Base-by-base conservation (phyloP, 306 rosid genomes). In the Senna siamea region DNA sequence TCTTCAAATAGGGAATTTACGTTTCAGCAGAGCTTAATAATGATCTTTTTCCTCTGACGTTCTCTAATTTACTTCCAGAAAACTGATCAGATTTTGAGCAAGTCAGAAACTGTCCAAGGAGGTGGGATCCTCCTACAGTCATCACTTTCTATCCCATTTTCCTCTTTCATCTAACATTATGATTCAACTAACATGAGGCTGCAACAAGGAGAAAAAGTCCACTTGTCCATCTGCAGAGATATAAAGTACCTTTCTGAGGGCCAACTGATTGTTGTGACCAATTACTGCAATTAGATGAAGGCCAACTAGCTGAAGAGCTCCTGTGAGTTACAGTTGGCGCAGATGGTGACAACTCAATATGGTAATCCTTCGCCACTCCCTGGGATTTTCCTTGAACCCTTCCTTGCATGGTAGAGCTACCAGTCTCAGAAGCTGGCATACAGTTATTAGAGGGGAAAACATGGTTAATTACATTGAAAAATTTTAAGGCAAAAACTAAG, bases 171-270 rank as follows among this genome's bases (percentile, higher is more conserved):
- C 46, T 7, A 40, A 40, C 46, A 40, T 1, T 13, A 8, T 40
- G 9, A 9, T 40, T 9, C 13, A 7, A 40, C 13, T 40, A 40
- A 9, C 8, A 7, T 7, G 13, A 7, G 3, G 46, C 46, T 40
- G 46, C 12, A 40, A 11, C 46, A 40, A 18, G 56, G 56, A 17
- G 56, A 51, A 7, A 51, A 5, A 70, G 72, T 56, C 4, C 14
- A 9, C 51, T 41, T 12, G 18, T 2, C 40, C 22, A 57, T 4
- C 50, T 40, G 20, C 7, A 51, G 32, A 6, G 17, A 51, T 51
- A 51, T 51, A 26, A 51, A 17, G 4, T 79, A 88, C 92, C 92
- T 85, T 81, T 88, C 73, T 81, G 88, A 48, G 77, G 46, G 53
- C 87, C 85, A 74, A 52, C 68, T 67, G 61, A 59, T 76, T 79